Conservation (phyloP, 345 rosid species). For the Camelina neglecta region DNA sequence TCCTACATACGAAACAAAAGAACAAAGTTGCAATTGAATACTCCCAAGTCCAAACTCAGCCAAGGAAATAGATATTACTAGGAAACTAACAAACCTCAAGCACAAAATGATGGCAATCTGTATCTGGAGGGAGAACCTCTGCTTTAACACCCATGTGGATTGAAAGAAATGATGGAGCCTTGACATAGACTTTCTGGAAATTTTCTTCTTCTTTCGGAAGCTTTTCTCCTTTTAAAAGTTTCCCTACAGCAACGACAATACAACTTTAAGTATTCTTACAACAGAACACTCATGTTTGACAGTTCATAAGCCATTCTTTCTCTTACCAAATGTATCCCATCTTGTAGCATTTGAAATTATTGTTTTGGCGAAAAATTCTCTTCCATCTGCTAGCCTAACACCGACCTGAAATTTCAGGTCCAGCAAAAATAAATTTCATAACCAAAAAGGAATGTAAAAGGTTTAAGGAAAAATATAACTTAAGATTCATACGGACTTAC, state of each 20-base stretch:
- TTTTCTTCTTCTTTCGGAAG: constrained; percentile 91
- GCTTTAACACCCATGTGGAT: constrained; percentile 96
- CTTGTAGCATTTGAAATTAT: constrained; percentile 94
- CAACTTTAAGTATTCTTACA: background rate
- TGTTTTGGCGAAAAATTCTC: constrained; percentile 73
- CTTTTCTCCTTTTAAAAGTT: constrained; percentile 78
- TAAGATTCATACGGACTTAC: constrained; percentile 53
- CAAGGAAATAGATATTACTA: constrained; percentile 26
- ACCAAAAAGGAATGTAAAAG: constrained; percentile 4
- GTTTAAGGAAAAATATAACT: background rate
- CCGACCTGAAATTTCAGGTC: constrained; percentile 64
- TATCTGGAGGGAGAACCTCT: constrained; percentile 78
- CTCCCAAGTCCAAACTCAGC: background rate
- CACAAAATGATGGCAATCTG: constrained; percentile 95
- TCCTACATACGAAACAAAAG: constrained; percentile 49
- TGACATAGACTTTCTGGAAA: constrained; percentile 83
- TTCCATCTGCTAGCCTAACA: constrained; percentile 85
- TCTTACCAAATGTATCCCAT: constrained; percentile 99
- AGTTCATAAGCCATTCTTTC: background rate
- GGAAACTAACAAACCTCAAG: constrained; percentile 66
- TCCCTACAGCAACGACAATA: constrained; percentile 53
- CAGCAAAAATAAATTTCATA: background rate
- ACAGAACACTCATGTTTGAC: background rate
- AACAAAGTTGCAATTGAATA: background rate
- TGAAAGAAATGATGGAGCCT: constrained; percentile 98